Base-by-base conservation (phyloP, 169 alveolate genomes). In the Eimeria praecox region DNA sequence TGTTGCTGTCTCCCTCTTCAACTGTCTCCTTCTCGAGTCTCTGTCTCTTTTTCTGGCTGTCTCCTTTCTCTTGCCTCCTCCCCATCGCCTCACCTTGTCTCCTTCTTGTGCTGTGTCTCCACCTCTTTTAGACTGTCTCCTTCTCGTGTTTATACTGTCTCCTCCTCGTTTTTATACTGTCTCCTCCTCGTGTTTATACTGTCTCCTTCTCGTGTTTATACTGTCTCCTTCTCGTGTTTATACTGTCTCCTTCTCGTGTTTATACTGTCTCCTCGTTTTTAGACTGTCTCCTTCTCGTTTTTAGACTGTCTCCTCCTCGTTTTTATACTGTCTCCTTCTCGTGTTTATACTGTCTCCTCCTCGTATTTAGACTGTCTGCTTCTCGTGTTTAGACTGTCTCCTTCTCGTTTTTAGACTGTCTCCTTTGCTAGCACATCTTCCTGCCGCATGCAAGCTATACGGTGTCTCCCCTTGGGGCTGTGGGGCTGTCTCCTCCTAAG, bases 321-420 rank as follows among this genome's bases (percentile, higher is more conserved):
- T 82, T n/a, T n/a, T n/a, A n/a, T 3, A 6, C 69, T 82, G 20
- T 44, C 90, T 82, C 90, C 49, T 24, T 44, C n/a, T n/a, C n/a
- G 4, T 66, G 24, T 42, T 42, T 82, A 9, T 6, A 69, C 52
- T 40, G 24, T 27, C 86, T 30, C 86, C 54, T 75, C 30, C 54
- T 24, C 30, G n/a, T n/a, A n/a, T n/a, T n/a, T n/a, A n/a, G n/a
- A n/a, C n/a, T n/a, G n/a, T n/a, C n/a, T n/a, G n/a, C n/a, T n/a
- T n/a, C n/a, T n/a, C n/a, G n/a, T n/a, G n/a, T n/a, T n/a, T n/a
- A n/a, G n/a, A n/a, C n/a, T n/a, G n/a, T n/a, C n/a, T n/a, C n/a
- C n/a, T n/a, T n/a, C n/a, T n/a, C n/a, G n/a, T n/a, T n/a, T n/a
- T n/a, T n/a, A n/a, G n/a, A n/a, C n/a, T n/a, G n/a, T n/a, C n/a